Evolutionary conservation across 78 protist genomes (phyloP).

Genomic region (Carpediemonas membranifera): DNA sequence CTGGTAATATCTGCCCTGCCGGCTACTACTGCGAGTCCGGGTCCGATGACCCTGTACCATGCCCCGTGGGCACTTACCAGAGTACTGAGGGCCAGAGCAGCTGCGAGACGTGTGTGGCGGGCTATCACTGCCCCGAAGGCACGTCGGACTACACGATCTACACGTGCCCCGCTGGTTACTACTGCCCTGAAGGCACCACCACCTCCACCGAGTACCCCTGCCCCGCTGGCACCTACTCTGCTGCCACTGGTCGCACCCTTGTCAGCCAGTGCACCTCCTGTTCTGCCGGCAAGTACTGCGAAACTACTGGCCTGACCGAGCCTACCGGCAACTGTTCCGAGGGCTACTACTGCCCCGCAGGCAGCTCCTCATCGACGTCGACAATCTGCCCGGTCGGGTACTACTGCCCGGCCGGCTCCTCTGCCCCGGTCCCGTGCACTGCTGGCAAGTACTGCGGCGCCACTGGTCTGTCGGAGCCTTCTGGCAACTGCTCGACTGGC

Average conservation of each 20-base stretch:
- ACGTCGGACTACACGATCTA: background rate
- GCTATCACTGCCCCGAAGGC: background rate
- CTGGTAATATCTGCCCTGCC: constrained; percentile 7
- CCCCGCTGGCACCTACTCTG: background rate
- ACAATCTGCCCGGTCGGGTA: constrained; percentile 26
- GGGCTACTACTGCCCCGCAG: constrained; percentile 17
- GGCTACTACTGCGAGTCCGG: constrained; percentile 39
- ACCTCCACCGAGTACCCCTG: constrained; percentile 1
- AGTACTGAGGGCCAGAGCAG: background rate
- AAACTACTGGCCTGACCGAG: background rate
- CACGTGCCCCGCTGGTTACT: constrained; percentile 17
- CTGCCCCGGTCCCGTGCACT: constrained; percentile 4
- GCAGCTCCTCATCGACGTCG: background rate
- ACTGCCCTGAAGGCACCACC: constrained; percentile 11
- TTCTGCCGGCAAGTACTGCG: constrained; percentile 19
- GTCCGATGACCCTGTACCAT: background rate
- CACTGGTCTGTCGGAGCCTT: constrained; percentile 9
- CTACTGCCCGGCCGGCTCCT: constrained; percentile 28
- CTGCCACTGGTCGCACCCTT: background rate
- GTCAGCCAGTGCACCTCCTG: constrained; percentile 19
- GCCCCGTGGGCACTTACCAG: background rate
- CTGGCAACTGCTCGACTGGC: constrained; percentile 37
- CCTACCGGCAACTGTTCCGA: background rate
- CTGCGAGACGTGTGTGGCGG: constrained; percentile 20
- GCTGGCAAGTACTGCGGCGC: constrained; percentile 8